phyloP scores from a whole-genome alignment of 768 basidiomycete species.

The Mrakia frigida region DNA sequence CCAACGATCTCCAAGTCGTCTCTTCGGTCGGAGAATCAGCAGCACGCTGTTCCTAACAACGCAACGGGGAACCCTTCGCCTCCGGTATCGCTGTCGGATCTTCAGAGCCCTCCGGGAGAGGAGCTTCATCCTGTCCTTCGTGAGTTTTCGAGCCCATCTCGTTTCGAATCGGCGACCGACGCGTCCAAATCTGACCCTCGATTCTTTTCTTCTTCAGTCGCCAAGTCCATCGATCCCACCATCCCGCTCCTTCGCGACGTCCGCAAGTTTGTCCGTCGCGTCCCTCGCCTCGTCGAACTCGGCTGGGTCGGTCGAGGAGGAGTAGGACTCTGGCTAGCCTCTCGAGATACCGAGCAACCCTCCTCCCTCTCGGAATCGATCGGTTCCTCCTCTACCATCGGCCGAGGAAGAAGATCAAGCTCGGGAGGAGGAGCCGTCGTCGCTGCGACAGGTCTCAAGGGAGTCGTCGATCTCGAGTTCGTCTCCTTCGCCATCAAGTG shows the following conservation, averaged over 20 bases:
- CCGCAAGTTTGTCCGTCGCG: conserved; percentile 19
- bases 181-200: too few relatives aligned
- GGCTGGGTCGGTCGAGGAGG: conserved; percentile 31
- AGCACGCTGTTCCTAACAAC: not conserved
- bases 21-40: not conserved
- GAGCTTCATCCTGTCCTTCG: conserved; percentile 5
- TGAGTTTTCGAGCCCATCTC: not conserved
- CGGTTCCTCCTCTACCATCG: not conserved
- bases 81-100: conserved; percentile 9
- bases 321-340: conserved; percentile 21
- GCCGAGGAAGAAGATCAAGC: not conserved
- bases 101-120: not conserved
- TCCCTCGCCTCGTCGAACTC: conserved; percentile 26
- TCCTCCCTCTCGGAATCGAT: not conserved
- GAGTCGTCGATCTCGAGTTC: conserved; percentile 22
- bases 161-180: not conserved
- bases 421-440: not conserved
- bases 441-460: conserved; percentile 14
- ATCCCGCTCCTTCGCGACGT: conserved; percentile 19
- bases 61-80: conserved; percentile 11
- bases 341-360: not conserved
- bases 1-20: conserved; percentile 13
- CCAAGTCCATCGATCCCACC: conserved; percentile 19
- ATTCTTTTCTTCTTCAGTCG: conserved; percentile 10
- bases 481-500: conserved; percentile 11